Base-by-base conservation (phyloP, 495 filamentous ascomycete species). In the Symbiotaphrina buchneri region DNA sequence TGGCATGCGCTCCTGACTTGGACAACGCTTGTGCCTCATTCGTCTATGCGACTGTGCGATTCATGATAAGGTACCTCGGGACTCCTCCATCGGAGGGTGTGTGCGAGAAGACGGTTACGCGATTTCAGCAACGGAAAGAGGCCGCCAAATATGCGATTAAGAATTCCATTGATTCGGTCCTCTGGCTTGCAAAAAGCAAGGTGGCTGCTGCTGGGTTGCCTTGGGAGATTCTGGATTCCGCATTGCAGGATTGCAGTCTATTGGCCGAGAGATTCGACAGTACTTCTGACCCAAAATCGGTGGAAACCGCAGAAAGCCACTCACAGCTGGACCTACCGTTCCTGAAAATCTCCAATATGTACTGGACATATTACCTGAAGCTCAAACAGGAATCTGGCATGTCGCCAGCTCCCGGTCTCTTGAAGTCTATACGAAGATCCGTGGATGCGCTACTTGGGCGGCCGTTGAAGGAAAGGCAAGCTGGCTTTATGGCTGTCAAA, bases 271-370 rank as follows among this genome's bases (percentile, higher is more conserved):
- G 56, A 34, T 51, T 69, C 20, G 53, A 55, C 5, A 44, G 28
- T 35, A 29, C 30, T 41, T 15, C 14, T 32, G 19, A 28, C 18
- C 14, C 22, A 20, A 7, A 17, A 5, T 13, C 10, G 10, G 19
- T 27, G n/a, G 21, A 18, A 3, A 28, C n/a, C n/a, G n/a, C n/a
- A n/a, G n/a, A 1, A 6, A 26, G 11, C 7, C 13, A 2, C 6
- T 18, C 18, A 27, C 17, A 13, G 1, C 25, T 35, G 10, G 25
- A 34, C 7, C 20, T 4, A 19, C 30, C 25, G 48, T 46, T 65
- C 30, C 56, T 68, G 17, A 62, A 71, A 44, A 56, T 91, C 18
- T 87, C 81, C 0, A 80, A 84, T 45, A 53, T 81, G 10, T 84
- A 81, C 44, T 87, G 76, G 57, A 56, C 68, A 14, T 63, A 71